Conservation (phyloP, 2,329 filamentous ascomycete species). For the Teratosphaeria nubilosa region DNA sequence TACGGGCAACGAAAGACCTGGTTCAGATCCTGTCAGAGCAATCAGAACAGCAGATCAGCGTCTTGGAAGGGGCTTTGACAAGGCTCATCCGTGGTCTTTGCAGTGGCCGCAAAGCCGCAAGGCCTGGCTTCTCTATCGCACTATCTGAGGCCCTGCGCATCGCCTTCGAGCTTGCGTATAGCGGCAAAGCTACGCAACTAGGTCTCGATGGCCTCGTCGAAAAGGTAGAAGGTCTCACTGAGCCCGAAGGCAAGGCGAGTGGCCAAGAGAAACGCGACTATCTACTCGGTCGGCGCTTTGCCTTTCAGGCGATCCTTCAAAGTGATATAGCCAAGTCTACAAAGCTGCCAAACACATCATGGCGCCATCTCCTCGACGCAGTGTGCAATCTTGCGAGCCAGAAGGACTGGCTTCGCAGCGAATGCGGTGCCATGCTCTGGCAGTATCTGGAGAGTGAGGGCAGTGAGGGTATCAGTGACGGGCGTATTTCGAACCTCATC, state of each 20-base stretch:
- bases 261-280: conserved; percentile 77
- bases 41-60: conserved; percentile 26
- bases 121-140: conserved; percentile 81
- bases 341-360: conserved; percentile 45
- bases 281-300: conserved; percentile 76
- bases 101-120: conserved; percentile 78
- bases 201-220: conserved; percentile 35
- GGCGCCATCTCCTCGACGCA: conserved; percentile 59
- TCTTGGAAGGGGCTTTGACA: conserved; percentile 30
- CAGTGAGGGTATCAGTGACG: conserved; percentile 7
- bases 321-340: conserved; percentile 59
- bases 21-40: conserved; percentile 32
- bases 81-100: conserved; percentile 75
- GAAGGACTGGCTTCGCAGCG: conserved; percentile 81
- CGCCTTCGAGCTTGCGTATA: conserved; percentile 34
- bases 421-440: conserved; percentile 74
- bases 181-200: conserved; percentile 4
- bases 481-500: conserved; percentile 15
- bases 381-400: conserved; percentile 65
- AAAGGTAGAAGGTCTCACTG: conserved; percentile 43
- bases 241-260: conserved; percentile 41
- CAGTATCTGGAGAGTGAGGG: conserved; percentile 46
- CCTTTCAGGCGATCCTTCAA: conserved; percentile 74
- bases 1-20: conserved; percentile 36
- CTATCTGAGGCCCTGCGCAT: conserved; percentile 70